Conservation (phyloP, 2,329 filamentous ascomycete species). For the Aspergillus tanneri region DNA sequence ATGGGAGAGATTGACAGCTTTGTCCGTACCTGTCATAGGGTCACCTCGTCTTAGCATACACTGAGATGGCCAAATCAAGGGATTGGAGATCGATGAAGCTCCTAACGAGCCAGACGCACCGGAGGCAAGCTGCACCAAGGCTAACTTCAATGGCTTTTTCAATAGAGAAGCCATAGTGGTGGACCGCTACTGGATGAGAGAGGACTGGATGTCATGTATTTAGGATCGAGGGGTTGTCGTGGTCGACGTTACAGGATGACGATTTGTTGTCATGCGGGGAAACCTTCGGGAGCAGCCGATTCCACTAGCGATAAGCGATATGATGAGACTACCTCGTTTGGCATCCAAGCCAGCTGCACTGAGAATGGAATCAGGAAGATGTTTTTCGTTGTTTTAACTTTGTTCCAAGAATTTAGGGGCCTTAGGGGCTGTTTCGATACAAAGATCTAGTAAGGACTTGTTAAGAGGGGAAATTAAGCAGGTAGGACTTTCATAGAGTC, state of each 20-base stretch:
- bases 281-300: not conserved
- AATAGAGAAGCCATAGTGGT: conserved; percentile 58
- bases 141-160: conserved; percentile 74
- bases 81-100: not conserved
- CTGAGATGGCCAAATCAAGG: not conserved
- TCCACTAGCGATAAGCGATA: not conserved
- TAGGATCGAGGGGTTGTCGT: not conserved
- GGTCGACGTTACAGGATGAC: not conserved
- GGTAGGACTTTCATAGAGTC: too few species aligned
- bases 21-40: conserved; percentile 63
- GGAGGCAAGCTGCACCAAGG: conserved; percentile 76
- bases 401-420: too few species aligned
- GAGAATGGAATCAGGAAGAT: too few species aligned
- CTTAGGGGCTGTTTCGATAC: too few species aligned
- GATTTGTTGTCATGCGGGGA: not conserved
- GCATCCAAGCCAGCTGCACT: too few species aligned
- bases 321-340: too few species aligned
- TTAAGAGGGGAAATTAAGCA: too few species aligned
- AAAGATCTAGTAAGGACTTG: too few species aligned
- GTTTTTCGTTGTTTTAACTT: too few species aligned
- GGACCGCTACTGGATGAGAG: not conserved
- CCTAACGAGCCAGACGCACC: conserved; percentile 44
- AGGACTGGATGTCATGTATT: conserved; percentile 1
- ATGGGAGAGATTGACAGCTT: conserved; percentile 76
- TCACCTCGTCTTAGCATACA: conserved; percentile 6